phyloP scores from a whole-genome alignment of 164 flowering plant genomes.

The Nelumbo lutea region DNA sequence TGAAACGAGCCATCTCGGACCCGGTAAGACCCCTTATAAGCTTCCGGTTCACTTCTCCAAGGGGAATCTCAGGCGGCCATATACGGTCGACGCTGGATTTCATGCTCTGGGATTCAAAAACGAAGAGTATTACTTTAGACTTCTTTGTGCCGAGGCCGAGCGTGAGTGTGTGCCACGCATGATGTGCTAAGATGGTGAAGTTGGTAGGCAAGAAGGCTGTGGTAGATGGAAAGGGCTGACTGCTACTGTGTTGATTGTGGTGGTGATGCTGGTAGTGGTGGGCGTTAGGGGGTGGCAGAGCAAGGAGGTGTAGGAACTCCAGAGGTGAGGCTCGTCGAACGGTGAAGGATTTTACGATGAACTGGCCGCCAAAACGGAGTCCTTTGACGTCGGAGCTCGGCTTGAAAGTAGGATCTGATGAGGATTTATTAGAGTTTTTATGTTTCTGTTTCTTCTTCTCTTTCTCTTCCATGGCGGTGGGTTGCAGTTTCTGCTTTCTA shows the following conservation, averaged over 20 bases:
- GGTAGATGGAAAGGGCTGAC: conserved; percentile 55
- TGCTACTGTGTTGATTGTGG: conserved; percentile 5
- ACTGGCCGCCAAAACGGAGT: conserved; percentile 77
- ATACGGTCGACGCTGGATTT: conserved; percentile 45
- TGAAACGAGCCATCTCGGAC: conserved; percentile 83
- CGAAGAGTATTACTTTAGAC: conserved; percentile 79
- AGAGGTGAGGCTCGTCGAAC: conserved; percentile 61
- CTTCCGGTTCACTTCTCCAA: conserved; percentile 82
- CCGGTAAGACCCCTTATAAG: conserved; percentile 55
- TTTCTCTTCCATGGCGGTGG: conserved; percentile 34
- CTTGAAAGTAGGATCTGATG: conserved; percentile 59
- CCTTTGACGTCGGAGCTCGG: conserved; percentile 72
- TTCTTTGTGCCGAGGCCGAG: conserved; percentile 93
- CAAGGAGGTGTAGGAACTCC: conserved; percentile 63
- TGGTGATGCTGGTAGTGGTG: conserved; percentile 9
- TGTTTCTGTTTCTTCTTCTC: conserved; percentile 59
- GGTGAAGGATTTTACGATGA: conserved; percentile 84
- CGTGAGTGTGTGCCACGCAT: conserved; percentile 93
- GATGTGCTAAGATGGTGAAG: conserved; percentile 95
- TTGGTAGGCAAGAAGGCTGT: conserved; percentile 79
- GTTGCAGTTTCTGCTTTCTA: background rate
- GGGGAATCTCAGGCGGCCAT: conserved; percentile 84
- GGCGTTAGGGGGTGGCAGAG: conserved; percentile 32
- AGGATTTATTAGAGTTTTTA: conserved; percentile 35
- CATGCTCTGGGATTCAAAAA: conserved; percentile 62